A percentile compares a stretch with the other conserved stretches of the same genome.
phyloP scores from a whole-genome alignment of 2,329 filamentous ascomycete species.

The Nemania sp. region DNA sequence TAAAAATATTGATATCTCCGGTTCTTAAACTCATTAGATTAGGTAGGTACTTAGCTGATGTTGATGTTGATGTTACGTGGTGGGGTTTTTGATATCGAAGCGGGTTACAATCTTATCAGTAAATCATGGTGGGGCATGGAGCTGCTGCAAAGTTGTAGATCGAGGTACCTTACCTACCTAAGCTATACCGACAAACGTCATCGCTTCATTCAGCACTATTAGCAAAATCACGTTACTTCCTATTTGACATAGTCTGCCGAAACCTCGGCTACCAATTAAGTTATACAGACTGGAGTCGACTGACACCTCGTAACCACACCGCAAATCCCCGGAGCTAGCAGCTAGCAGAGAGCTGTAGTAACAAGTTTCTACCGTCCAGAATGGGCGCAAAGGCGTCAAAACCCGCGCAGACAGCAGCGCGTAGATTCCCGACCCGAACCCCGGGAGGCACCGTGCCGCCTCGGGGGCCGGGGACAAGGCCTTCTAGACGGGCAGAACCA shows the following conservation, averaged over 20 bases:
- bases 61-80: background rate
- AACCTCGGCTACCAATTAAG: background rate
- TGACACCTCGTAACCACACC: background rate
- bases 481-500: slow-evolving; percentile 33
- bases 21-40: no score
- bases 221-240: background rate
- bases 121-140: background rate
- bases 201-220: background rate
- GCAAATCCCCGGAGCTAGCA: background rate
- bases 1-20: no score
- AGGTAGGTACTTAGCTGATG: background rate
- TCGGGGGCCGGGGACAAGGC: background rate
- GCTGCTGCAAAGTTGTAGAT: background rate
- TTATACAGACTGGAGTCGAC: background rate
- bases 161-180: no score
- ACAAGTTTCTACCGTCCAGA: background rate
- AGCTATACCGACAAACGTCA: background rate
- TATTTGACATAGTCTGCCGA: background rate
- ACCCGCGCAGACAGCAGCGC: slow-evolving; percentile 55
- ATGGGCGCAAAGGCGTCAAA: slow-evolving; percentile 64
- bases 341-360: background rate
- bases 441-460: slow-evolving; percentile 48
- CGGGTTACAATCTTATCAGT: slow-evolving; percentile 1
- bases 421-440: slow-evolving; percentile 60
- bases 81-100: background rate